Evolutionary conservation across 371 early-diverging fungal genomes (phyloP), one percentile per base, ranked within the genome.

Genomic region (Mortierella sp.): DNA sequence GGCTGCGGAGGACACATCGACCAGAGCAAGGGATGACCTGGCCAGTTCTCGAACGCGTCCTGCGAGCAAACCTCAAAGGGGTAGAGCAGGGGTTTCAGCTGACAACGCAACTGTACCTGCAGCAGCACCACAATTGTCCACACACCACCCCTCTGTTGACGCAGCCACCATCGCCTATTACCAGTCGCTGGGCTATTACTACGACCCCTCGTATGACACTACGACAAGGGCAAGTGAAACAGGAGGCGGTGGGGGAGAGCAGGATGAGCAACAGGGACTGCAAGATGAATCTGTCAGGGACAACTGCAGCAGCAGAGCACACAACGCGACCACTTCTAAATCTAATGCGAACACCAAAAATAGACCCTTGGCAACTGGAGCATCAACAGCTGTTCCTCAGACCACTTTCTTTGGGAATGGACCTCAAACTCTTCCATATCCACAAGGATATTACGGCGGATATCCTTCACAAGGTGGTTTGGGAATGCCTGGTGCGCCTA

Each of bases 111-210:
- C 34, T 34, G 34, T 34, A 34, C 34, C 42, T n/a, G 42, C 58
- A n/a, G 16, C 58, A 13, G n/a, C 47, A 48, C 34, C 54, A 16
- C 19, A 30, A 38, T 1, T 45, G 10, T n/a, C 39, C 16, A 30
- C 24, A 4, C 10, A 23, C 6, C 18, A 16, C 19, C 21, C 47
- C 39, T 30, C 41, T 1, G 50, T 67, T 16, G 74, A 73, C 43
- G 68, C 64, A 1, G 74, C 68, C 0, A 73, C 74, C 1, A 68
- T 67, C 26, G 74, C 68, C 12, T 73, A 64, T n/a, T 73, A 73
- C 38, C 64, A 59, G 16, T 54, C 54, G 23, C 26, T 73, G 39
- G 74, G 74, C 13, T 73, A 73, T 34, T 67, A 63, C 30, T 73
- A 68, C 26, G 74, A 73, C 45, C 74, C 74, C 23, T 48, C 47